Percentiles rank a stretch among this genome's conserved stretches.
These are phyloP conservation scores for Trametes versicolor DNA, from an alignment of 1,284 basidiomycete species.

Conservation along the genomic window DNA sequence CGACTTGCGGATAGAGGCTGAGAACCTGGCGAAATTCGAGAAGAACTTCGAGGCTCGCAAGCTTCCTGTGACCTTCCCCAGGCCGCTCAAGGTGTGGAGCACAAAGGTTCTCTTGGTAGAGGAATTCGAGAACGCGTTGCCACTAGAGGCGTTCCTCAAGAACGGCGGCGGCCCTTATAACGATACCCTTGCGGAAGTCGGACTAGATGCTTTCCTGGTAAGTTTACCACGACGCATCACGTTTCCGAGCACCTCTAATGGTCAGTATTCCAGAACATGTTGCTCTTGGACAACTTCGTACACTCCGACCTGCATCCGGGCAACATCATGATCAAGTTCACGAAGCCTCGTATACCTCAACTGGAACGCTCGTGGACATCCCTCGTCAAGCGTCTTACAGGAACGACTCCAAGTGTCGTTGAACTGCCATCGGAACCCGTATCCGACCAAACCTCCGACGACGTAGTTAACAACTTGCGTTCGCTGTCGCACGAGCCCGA, in stretches of 20 bases:
- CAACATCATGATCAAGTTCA: slow-evolving; percentile 98
- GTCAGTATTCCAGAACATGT: slow-evolving; percentile 81
- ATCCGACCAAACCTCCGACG: slow-evolving; percentile 52
- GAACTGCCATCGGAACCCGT: slow-evolving; percentile 47
- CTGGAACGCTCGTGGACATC: slow-evolving; percentile 58
- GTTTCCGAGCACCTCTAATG: slow-evolving; percentile 4
- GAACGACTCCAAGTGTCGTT: slow-evolving; percentile 51
- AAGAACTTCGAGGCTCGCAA: slow-evolving; percentile 85
- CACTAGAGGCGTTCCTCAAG: slow-evolving; percentile 88
- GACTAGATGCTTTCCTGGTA: slow-evolving; percentile 95
- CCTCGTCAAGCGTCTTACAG: slow-evolving; percentile 42
- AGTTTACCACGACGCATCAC: slow-evolving; percentile 38
- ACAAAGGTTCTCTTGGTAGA: slow-evolving; percentile 89
- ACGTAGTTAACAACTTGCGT: slow-evolving; percentile 76
- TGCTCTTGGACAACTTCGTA: slow-evolving; percentile 97
- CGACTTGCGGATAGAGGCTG: slow-evolving; percentile 90
- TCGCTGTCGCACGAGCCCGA: slow-evolving; percentile 63
- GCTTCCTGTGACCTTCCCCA: slow-evolving; percentile 89
- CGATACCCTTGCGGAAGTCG: slow-evolving; percentile 89
- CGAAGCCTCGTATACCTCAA: slow-evolving; percentile 71
- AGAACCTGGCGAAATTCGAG: slow-evolving; percentile 90
- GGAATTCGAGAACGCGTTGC: slow-evolving; percentile 93
- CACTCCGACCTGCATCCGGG: slow-evolving; percentile 96
- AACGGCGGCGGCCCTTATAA: slow-evolving; percentile 95
- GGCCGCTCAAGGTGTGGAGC: slow-evolving; percentile 85